Conservation (phyloP, 1,284 basidiomycete species). For the Moniliella sp. region DNA sequence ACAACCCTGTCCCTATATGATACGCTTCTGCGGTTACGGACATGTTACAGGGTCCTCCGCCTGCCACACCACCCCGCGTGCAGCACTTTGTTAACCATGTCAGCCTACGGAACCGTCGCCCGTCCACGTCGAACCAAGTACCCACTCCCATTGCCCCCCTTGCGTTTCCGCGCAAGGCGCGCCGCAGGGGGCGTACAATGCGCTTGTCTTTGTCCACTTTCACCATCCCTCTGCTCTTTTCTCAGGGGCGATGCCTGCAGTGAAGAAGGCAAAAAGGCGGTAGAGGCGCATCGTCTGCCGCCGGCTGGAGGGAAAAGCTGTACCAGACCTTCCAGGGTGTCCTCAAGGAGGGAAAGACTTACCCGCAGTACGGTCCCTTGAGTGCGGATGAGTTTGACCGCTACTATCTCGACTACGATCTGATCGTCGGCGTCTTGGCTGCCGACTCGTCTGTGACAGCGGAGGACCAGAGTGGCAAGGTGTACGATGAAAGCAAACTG, state of each 20-base stretch:
- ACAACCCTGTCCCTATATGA: too few relatives aligned
- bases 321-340: background rate
- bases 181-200: background rate
- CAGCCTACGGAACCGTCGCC: background rate
- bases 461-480: conserved; percentile 2
- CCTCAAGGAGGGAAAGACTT: conserved; percentile 1
- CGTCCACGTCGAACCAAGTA: background rate
- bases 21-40: too few relatives aligned
- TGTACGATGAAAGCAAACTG: conserved; percentile 1
- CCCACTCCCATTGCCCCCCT: background rate
- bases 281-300: background rate
- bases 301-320: background rate
- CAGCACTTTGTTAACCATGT: too few relatives aligned
- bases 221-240: background rate
- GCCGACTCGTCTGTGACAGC: conserved; percentile 1
- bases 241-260: background rate
- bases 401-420: background rate
- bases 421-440: background rate
- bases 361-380: conserved; percentile 1
- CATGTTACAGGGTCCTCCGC: too few relatives aligned
- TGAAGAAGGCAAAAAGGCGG: background rate
- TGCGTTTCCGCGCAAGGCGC: background rate
- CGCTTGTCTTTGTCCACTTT: background rate
- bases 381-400: background rate
- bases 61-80: too few relatives aligned